Evolutionary conservation across 176 grass and related monocot genomes (phyloP).

Genomic region (Carex parvula): DNA sequence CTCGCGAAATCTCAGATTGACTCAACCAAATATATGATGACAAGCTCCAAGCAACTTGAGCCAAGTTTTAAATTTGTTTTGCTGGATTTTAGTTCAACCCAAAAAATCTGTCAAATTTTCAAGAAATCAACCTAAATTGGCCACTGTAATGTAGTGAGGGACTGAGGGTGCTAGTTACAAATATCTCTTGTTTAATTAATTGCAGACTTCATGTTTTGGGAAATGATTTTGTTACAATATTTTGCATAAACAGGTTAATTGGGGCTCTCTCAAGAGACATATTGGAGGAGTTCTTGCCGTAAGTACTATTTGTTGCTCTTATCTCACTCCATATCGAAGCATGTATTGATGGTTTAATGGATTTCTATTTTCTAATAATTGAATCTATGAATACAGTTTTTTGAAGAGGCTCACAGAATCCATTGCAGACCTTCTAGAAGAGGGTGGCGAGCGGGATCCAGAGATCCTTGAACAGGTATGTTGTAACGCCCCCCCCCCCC

Average conservation of each 20-base stretch:
- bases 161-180: neutral
- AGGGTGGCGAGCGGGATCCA: constrained; percentile 74
- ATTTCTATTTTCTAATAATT: neutral
- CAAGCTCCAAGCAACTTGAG: constrained; percentile 41
- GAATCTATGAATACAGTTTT: constrained; percentile 41
- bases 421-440: constrained; percentile 56
- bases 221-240: neutral
- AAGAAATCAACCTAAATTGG: neutral
- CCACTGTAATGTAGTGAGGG: neutral
- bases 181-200: neutral
- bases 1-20: neutral
- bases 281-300: constrained; percentile 82
- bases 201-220: neutral
- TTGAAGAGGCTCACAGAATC: constrained; percentile 49
- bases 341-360: constrained; percentile 1
- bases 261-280: constrained; percentile 79
- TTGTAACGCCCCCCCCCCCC: neutral
- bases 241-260: constrained; percentile 68
- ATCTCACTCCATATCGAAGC: neutral
- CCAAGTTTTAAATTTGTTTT: neutral
- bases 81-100: neutral
- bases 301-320: constrained; percentile 34
- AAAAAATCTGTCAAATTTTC: neutral
- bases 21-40: neutral
- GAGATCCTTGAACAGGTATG: constrained; percentile 86